Evolutionary conservation across 768 basidiomycete genomes (phyloP), one percentile per base, ranked within the genome.

Genomic region (Hemileccinum impolitum): DNA sequence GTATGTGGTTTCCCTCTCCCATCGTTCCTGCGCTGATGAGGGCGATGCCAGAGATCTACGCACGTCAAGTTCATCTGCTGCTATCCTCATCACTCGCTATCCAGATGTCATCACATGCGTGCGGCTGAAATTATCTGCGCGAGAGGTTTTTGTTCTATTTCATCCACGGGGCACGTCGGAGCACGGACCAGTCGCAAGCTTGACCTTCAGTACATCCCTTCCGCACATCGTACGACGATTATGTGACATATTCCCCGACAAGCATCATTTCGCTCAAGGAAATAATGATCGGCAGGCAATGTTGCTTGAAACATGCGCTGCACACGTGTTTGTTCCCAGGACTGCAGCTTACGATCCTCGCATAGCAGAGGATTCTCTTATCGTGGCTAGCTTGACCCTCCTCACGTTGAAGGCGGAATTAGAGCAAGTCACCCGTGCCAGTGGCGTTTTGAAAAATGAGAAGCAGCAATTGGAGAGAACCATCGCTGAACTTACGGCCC

Each of bases 61-160:
- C 15, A 45, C 43, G 15, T 38, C 28, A 13, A 49, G 19, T 21
- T 61, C 45, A 39, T 61, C 48, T 59, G 70, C 37, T 57, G 72
- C 26, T 69, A 71, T 45, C 23, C 64, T 85, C 35, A 73, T 86
- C 51, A 81, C 82, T 4, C 79, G 80, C 13, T 76, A 77, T 37
- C 84, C 83, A 1, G 77, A 84, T 54, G 81, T 83, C 32, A 48
- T 85, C 35, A 63, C 73, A 15, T 78, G 80, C 55, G 50, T 84
- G 47, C 70, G 66, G 36, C 41, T 73, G 26, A 51, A 42, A 9
- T 58, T 54, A 4, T 45, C 54, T 8, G 31, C 42, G 3, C 48
- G 55, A 30, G 64, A 68, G 37, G 57, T 81, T 21, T 85, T 80
- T 59, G 70, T 78, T 23, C 64, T 85, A 31, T 87, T 85, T 55